A percentile compares a stretch with the other conserved stretches of the same genome.
phyloP scores from a whole-genome alignment of 306 rosid species.

The Glycine tomentella region DNA sequence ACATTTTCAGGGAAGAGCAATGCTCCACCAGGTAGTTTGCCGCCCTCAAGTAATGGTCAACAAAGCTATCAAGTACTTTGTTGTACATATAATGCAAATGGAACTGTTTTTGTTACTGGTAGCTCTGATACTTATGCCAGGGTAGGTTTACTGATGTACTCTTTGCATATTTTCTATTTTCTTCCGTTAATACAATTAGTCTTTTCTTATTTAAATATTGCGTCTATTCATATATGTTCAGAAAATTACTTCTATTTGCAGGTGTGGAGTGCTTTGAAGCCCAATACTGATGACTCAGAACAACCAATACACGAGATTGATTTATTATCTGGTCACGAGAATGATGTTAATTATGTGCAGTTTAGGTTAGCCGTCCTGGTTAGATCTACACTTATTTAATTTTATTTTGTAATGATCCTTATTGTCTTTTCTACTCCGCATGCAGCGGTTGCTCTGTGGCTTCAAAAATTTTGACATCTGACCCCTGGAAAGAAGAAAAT shows the following conservation, averaged over 20 bases:
- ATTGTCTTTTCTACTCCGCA: constrained; percentile 43
- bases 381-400: constrained; percentile 22
- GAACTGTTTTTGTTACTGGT: constrained; percentile 92
- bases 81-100: constrained; percentile 88
- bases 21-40: constrained; percentile 58
- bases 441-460: constrained; percentile 88
- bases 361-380: constrained; percentile 70
- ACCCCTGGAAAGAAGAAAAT: constrained; percentile 74
- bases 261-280: constrained; percentile 88
- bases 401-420: constrained; percentile 32
- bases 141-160: constrained; percentile 55
- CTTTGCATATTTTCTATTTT: constrained; percentile 44
- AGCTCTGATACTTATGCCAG: constrained; percentile 92
- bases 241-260: constrained; percentile 53
- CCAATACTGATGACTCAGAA: constrained; percentile 62
- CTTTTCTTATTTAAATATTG: constrained; percentile 43
- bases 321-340: constrained; percentile 86
- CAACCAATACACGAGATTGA: constrained; percentile 82
- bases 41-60: constrained; percentile 69
- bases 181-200: constrained; percentile 35
- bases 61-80: constrained; percentile 82
- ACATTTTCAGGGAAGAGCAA: constrained; percentile 74
- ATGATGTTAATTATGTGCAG: constrained; percentile 92
- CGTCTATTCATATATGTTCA: constrained; percentile 46
- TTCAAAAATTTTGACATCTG: constrained; percentile 67